These are phyloP conservation scores for Trichoderma asperellum DNA, from an alignment of 2,329 filamentous ascomycete species.

Conservation along the genomic window DNA sequence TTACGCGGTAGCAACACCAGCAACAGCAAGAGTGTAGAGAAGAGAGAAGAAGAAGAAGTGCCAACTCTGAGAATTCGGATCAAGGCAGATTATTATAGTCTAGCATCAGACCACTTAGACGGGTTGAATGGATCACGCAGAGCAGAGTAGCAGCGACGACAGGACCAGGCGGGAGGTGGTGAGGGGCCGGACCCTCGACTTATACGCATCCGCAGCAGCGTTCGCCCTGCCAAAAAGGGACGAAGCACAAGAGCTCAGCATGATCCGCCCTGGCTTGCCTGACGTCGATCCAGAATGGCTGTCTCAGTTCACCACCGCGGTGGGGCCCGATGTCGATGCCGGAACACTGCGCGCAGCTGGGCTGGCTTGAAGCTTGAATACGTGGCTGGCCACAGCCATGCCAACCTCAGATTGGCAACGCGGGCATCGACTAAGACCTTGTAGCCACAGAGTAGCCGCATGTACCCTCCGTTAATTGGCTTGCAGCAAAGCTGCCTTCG, in stretches of 20 bases:
- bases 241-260: conserved; percentile 14
- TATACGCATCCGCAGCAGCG: conserved; percentile 24
- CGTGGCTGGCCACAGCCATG: conserved; percentile 22
- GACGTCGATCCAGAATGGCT: conserved; percentile 25
- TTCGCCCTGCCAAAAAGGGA: conserved; percentile 11
- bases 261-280: conserved; percentile 16
- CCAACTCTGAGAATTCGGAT: background rate
- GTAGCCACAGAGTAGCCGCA: conserved; percentile 21
- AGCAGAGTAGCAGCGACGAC: background rate
- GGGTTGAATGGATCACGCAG: background rate
- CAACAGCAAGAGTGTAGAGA: background rate
- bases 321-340: conserved; percentile 19
- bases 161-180: background rate
- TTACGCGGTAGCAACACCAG: background rate
- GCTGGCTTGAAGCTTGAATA: conserved; percentile 27
- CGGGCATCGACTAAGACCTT: background rate
- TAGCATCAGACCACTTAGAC: conserved; percentile 3
- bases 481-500: background rate
- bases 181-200: conserved; percentile 17
- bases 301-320: conserved; percentile 23
- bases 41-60: background rate
- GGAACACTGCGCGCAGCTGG: conserved; percentile 15
- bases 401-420: conserved; percentile 19
- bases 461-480: conserved; percentile 5
- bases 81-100: background rate